Percentiles rank a stretch among this genome's conserved stretches.
phyloP scores from a whole-genome alignment of 2,329 filamentous ascomycete genomes.

The Diaporthe sp. region DNA sequence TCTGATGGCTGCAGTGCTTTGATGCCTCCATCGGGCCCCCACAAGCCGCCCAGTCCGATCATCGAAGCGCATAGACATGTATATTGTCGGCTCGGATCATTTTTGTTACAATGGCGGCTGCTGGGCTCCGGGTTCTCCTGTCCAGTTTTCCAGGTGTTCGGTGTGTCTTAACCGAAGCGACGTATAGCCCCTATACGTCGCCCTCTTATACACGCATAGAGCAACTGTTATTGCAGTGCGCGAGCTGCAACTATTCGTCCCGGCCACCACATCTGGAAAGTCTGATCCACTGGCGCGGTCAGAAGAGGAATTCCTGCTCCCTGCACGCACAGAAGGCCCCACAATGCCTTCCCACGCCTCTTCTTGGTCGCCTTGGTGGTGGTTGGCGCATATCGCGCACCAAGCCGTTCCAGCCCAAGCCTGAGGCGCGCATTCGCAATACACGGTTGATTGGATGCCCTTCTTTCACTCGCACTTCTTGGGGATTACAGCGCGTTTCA shows the following conservation, averaged over 20 bases:
- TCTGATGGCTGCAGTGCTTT: neutral
- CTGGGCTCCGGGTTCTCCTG: neutral
- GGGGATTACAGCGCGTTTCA: neutral
- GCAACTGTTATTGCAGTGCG: constrained; percentile 27
- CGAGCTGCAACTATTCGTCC: constrained; percentile 20
- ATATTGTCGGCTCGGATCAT: neutral
- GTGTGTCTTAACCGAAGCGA: constrained; percentile 1
- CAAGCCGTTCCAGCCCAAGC: constrained; percentile 11
- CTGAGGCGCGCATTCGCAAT: neutral
- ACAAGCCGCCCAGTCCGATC: constrained; percentile 2
- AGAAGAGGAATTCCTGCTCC: constrained; percentile 1
- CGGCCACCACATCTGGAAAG: constrained; percentile 23
- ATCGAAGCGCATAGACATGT: neutral
- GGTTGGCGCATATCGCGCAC: constrained; percentile 30
- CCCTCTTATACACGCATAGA: constrained; percentile 30
- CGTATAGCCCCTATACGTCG: constrained; percentile 28
- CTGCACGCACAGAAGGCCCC: constrained; percentile 28
- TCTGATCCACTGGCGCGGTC: constrained; percentile 23
- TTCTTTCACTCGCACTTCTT: neutral
- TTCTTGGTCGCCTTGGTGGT: constrained; percentile 17
- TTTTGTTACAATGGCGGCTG: neutral
- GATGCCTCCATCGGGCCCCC: neutral
- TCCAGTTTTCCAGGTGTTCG: constrained; percentile 20
- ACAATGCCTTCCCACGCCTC: constrained; percentile 15
- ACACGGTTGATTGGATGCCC: constrained; percentile 13